A percentile compares a stretch with the other conserved stretches of the same genome.
Conservation (phyloP, 331 rosid genomes). For the Acacia concinna region DNA sequence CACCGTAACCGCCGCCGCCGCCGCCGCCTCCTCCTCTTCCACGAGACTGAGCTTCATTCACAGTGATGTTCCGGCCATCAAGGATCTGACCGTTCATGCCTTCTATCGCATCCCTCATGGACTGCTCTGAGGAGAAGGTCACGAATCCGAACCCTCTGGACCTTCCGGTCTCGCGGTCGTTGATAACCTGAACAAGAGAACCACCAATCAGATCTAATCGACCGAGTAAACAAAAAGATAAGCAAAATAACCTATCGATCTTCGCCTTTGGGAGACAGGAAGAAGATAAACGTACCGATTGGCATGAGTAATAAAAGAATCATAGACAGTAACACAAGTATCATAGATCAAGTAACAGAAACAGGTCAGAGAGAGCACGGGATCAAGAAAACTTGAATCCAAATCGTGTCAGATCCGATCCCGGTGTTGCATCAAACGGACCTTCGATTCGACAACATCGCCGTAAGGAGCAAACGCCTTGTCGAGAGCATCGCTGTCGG, state of each 20-base stretch:
- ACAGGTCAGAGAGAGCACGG: conserved; percentile 38
- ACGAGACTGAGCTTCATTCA: conserved; percentile 85
- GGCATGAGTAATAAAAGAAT: conserved; percentile 63
- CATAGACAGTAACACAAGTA: conserved; percentile 65
- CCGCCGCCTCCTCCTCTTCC: conserved; percentile 52
- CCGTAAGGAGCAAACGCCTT: conserved; percentile 65
- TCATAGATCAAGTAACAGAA: conserved; percentile 60
- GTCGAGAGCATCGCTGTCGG: conserved; percentile 59
- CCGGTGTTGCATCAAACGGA: conserved; percentile 63
- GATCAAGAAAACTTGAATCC: conserved; percentile 47
- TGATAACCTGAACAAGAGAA: conserved; percentile 47
- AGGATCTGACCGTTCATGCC: conserved; percentile 79
- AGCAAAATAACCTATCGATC: conserved; percentile 67
- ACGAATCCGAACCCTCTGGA: conserved; percentile 90
- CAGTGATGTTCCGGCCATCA: conserved; percentile 81
- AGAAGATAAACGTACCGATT: conserved; percentile 90
- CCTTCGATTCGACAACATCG: conserved; percentile 83
- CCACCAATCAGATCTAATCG: conserved; percentile 5
- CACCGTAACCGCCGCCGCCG: conserved; percentile 17
- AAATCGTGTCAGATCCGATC: conserved; percentile 63
- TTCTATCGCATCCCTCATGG: conserved; percentile 78
- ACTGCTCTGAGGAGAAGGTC: conserved; percentile 65
- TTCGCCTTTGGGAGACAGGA: conserved; percentile 59
- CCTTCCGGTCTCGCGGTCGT: conserved; percentile 85
- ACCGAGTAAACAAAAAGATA: neutral